A percentile compares a stretch with the other conserved stretches of the same genome.
Evolutionary conservation across 1,284 basidiomycete species (phyloP).

Genomic region (Pseudozyma sp.): DNA sequence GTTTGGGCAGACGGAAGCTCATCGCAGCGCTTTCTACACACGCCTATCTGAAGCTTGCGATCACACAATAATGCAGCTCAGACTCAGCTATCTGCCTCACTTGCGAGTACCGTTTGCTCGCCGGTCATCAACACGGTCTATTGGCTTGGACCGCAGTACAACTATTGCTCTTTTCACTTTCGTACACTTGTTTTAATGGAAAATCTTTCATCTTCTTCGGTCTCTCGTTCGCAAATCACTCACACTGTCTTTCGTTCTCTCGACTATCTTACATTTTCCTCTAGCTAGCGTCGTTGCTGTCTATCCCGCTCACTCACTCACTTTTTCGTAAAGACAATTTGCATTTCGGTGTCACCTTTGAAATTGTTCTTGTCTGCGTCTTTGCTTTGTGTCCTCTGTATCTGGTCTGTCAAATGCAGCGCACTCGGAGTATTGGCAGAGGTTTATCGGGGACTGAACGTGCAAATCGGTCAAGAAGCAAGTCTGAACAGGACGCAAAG

Average conservation of each 20-base stretch:
- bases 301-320: constrained; percentile 3
- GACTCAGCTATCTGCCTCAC: too few species aligned
- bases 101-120: constrained; percentile 1
- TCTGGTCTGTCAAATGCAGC: not conserved
- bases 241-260: constrained; percentile 1
- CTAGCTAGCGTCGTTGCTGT: too few species aligned
- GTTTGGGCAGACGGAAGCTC: too few species aligned
- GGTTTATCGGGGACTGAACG: too few species aligned
- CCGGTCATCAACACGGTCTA: not conserved
- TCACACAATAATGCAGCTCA: too few species aligned
- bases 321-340: constrained; percentile 5
- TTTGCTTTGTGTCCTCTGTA: too few species aligned
- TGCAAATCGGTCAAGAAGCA: too few species aligned
- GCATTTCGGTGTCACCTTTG: constrained; percentile 3
- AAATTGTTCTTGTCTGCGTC: too few species aligned
- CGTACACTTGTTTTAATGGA: constrained; percentile 43
- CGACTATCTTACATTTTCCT: not conserved
- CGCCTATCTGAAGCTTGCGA: too few species aligned
- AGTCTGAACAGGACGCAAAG: too few species aligned
- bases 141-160: not conserved
- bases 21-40: too few species aligned
- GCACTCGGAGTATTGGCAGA: too few species aligned
- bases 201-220: constrained; percentile 8
- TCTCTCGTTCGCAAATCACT: constrained; percentile 17
- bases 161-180: constrained; percentile 16